Evolutionary conservation across 169 alveolate genomes (phyloP).

Genomic region (Plasmodium ovale): DNA sequence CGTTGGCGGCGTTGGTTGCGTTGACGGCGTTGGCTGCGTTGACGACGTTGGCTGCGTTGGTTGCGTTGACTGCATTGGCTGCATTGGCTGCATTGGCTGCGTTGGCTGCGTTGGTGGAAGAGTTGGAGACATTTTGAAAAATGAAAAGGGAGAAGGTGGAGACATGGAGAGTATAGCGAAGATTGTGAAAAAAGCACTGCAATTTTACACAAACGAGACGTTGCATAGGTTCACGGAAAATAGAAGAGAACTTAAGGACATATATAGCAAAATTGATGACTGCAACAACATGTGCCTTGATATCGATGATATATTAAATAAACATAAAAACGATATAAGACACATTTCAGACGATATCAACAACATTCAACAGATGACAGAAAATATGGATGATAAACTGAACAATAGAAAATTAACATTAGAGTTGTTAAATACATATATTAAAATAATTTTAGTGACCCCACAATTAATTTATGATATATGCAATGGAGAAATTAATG

Average conservation of each 20-base stretch:
- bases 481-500: constrained; percentile 78
- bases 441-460: constrained; percentile 78
- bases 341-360: constrained; percentile 77
- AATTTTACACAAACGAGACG: constrained; percentile 76
- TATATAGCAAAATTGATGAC: constrained; percentile 77
- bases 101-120: too few species aligned
- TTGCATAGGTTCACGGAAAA: constrained; percentile 71
- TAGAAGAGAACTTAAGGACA: constrained; percentile 75
- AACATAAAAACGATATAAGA: constrained; percentile 77
- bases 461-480: constrained; percentile 80
- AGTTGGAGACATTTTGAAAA: not conserved
- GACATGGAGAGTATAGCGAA: not conserved
- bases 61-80: too few species aligned
- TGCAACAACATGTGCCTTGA: constrained; percentile 76
- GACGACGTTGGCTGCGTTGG: too few species aligned
- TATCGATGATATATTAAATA: constrained; percentile 77
- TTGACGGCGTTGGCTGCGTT: too few species aligned
- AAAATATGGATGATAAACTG: constrained; percentile 76
- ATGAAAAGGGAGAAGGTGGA: not conserved
- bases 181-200: constrained; percentile 43
- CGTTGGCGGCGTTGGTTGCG: too few species aligned
- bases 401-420: constrained; percentile 78
- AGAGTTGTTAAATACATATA: constrained; percentile 77
- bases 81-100: too few species aligned
- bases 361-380: constrained; percentile 79